Base-by-base conservation (phyloP, 1,284 basidiomycete genomes). In the Malassezia psittaci region DNA sequence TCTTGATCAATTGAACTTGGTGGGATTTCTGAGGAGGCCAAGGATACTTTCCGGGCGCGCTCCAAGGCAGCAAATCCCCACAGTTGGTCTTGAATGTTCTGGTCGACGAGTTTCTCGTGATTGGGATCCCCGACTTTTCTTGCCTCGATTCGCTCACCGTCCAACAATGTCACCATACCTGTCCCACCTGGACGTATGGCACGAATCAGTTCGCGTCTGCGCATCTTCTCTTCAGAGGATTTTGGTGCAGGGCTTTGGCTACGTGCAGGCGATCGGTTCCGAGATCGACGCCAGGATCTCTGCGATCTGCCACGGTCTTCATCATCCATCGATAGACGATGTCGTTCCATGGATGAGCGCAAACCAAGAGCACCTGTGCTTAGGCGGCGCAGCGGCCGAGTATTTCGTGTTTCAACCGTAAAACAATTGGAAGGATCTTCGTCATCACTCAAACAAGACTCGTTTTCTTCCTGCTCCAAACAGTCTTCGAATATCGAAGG, bases 41-140 rank as follows among this genome's bases (percentile, higher is more conserved):
- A 13, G 2, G 42, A 21, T 13, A 32, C 10, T 21, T 29, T 48
- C 48, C 61, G 51, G 2, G 61, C 53, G 7, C 48, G 54, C 13
- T 68, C 70, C 5, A 73, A 59, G 29, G 66, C 70, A 19, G 68
- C 70, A 51, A 69, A 73, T 36, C 70, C 70, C 67, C 68, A 71
- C 40, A 69, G 62, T 40, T 51, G 59, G 15, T 55, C 59, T 32
- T 69, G 62, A 34, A 64, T 55, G 55, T 65, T 64, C 11, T 60
- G 61, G 29, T 40, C 57, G 4, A 59, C 61, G 24, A 56, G 48
- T 15, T 16, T 45, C 36, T 60, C 60, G 29, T 36, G 37, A 13
- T 46, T 19, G 16, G 49, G 57, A 37, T 73, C 66, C 49, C 63
- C 69, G 36, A 72, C 71, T 32, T 64, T 58, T 4, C 69, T 54